Conservation (phyloP, 441 rosid species). For the Rhodomyrtus psidioides region DNA sequence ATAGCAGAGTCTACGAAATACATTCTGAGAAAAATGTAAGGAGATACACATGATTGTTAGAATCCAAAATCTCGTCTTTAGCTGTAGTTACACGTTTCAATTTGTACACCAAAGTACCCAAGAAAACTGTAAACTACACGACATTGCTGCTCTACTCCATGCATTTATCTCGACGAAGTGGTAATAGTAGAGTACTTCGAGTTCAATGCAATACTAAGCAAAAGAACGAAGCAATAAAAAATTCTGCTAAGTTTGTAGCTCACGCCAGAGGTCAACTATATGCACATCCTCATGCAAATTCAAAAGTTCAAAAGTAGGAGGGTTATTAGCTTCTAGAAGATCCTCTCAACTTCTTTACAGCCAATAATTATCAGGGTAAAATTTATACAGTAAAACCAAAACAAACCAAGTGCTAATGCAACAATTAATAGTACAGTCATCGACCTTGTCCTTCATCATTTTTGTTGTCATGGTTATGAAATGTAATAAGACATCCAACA, state of each 20-base stretch:
- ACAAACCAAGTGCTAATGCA: not conserved
- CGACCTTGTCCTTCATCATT: not conserved
- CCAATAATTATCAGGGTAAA: not conserved
- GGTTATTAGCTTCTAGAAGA: not conserved
- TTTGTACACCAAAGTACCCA: not conserved
- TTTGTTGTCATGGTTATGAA: not conserved
- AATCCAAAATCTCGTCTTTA: not conserved
- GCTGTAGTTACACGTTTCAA: not conserved
- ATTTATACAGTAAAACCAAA: not conserved
- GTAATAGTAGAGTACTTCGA: not conserved
- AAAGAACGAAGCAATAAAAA: not conserved
- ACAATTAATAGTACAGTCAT: not conserved
- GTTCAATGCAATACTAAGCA: not conserved
- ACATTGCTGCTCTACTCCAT: not conserved
- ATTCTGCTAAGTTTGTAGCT: not conserved
- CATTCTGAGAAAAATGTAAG: not conserved
- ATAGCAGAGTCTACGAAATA: not conserved
- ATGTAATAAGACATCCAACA: not conserved
- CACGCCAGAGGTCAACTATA: not conserved
- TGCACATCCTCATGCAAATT: not conserved
- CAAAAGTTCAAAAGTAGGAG: not conserved
- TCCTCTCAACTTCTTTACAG: not conserved
- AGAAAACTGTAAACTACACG: not conserved
- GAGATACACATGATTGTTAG: not conserved
- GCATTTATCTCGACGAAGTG: not conserved